Conservation (phyloP, 768 basidiomycete genomes). For the Amanita polypyramis region DNA sequence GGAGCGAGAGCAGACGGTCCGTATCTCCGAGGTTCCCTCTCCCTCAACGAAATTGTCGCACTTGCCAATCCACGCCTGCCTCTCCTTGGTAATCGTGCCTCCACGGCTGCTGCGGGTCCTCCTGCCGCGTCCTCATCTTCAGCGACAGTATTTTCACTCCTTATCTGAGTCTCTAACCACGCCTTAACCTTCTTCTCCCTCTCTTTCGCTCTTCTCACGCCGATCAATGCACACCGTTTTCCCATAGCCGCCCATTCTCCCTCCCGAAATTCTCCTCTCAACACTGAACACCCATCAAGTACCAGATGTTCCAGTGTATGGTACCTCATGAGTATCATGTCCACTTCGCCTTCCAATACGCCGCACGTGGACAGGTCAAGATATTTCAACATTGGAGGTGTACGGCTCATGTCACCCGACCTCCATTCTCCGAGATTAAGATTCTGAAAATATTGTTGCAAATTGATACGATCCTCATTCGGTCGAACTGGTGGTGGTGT, state of each 20-base stretch:
- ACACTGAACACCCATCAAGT: constrained; percentile 53
- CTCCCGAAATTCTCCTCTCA: constrained; percentile 41
- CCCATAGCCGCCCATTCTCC: constrained; percentile 56
- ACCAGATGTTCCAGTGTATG: constrained; percentile 50
- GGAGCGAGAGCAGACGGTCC: neutral
- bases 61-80: constrained; percentile 58
- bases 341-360: constrained; percentile 43
- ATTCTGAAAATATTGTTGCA: neutral
- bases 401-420: constrained; percentile 7
- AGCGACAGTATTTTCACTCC: constrained; percentile 9
- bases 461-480: neutral
- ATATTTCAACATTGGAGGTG: constrained; percentile 40
- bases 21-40: constrained; percentile 9
- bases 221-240: constrained; percentile 47
- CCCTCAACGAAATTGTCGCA: constrained; percentile 53
- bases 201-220: constrained; percentile 50
- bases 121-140: neutral
- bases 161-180: constrained; percentile 31
- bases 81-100: constrained; percentile 15
- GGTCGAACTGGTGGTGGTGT: constrained; percentile 4
- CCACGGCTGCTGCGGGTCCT: neutral
- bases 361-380: constrained; percentile 73
- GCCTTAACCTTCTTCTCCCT: constrained; percentile 51
- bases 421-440: neutral
- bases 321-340: constrained; percentile 42